These are phyloP conservation scores for Rhizophagus clarus DNA, from an alignment of 192 early-diverging fungal genomes.

Conservation along the genomic window DNA sequence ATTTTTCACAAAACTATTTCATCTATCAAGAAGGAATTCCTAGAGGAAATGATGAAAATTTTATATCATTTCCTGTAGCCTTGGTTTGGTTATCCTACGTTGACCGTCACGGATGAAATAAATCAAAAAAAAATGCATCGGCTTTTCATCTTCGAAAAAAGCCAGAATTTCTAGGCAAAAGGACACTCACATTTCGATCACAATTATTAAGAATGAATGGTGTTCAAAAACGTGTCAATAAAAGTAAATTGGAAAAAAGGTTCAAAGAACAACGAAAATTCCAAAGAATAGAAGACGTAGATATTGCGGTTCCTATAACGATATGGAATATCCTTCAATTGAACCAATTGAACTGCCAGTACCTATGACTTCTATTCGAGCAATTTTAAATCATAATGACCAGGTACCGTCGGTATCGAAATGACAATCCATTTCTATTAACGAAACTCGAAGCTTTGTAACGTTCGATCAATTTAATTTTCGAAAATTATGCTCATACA, in stretches of 20 bases:
- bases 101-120: neutral
- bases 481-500: no score
- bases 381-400: no score
- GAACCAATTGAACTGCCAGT: no score
- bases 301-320: no score
- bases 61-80: neutral
- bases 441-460: no score
- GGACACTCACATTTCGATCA: neutral
- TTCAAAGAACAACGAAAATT: neutral
- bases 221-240: neutral
- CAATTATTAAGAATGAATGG: slow-evolving; percentile 3
- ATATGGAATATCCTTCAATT: no score
- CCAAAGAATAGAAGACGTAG: neutral
- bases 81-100: slow-evolving; percentile 23
- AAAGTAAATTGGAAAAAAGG: neutral
- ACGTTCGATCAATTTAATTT: no score
- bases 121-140: slow-evolving; percentile 21
- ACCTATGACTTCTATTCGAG: no score
- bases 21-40: neutral
- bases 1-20: neutral
- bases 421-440: no score
- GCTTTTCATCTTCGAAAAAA: slow-evolving; percentile 19
- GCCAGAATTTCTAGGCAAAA: neutral
- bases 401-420: no score
- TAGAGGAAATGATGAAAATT: neutral